These are phyloP conservation scores for Hsuehochloa calcarea DNA, from an alignment of 176 grass and related monocot genomes.

Conservation along the genomic window DNA sequence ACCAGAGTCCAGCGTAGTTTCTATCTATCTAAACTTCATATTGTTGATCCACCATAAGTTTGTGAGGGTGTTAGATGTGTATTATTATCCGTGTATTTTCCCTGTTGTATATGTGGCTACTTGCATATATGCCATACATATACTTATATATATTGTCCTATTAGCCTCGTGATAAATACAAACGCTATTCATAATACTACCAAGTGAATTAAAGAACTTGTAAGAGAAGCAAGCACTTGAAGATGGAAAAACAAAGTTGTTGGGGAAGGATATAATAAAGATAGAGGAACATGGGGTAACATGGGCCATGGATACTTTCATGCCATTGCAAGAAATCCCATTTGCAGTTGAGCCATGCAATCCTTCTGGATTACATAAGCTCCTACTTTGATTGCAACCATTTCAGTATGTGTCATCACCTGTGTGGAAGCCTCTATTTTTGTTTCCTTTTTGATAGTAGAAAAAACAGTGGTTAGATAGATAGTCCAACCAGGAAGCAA, in stretches of 20 bases:
- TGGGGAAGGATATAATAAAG: constrained; percentile 48
- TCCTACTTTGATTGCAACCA: constrained; percentile 36
- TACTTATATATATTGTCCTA: no score
- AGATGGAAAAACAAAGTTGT: constrained; percentile 21
- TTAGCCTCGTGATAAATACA: no score
- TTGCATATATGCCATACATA: no score
- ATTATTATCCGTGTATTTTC: no score
- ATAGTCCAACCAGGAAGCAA: constrained; percentile 22
- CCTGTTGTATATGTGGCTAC: no score
- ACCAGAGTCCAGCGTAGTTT: no score
- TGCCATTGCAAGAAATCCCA: constrained; percentile 58
- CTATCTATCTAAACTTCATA: no score
- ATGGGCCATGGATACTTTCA: constrained; percentile 56
- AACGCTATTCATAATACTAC: no score
- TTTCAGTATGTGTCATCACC: constrained; percentile 33
- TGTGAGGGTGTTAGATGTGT: no score
- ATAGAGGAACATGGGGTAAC: constrained; percentile 64
- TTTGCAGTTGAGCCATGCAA: constrained; percentile 43
- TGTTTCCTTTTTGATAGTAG: neutral
- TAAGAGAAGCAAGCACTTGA: constrained; percentile 42
- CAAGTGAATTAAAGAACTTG: constrained; percentile 7
- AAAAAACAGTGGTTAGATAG: constrained; percentile 10
- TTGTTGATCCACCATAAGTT: no score
- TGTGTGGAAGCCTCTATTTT: constrained; percentile 12
- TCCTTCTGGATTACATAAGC: constrained; percentile 36